A percentile compares a stretch with the other conserved stretches of the same genome.
Conservation (phyloP, 1,284 basidiomycete genomes). For the Cystobasidium pallidum region DNA sequence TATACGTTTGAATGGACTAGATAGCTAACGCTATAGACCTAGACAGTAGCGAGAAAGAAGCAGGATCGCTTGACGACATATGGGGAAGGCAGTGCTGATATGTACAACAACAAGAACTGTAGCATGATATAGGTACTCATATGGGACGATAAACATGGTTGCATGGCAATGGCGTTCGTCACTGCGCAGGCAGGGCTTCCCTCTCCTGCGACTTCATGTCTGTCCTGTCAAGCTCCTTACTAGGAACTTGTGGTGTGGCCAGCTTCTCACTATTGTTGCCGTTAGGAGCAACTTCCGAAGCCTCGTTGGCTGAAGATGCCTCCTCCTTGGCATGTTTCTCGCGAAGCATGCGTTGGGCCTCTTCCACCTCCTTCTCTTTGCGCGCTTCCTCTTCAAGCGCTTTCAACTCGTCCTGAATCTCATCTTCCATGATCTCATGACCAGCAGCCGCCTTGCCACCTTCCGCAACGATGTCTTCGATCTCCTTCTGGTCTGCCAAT, state of each 20-base stretch:
- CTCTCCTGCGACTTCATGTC: not conserved
- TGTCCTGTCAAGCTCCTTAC: not conserved
- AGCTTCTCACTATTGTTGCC: not conserved
- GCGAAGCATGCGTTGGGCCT: conserved; percentile 60
- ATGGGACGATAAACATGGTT: not conserved
- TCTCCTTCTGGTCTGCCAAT: conserved; percentile 75
- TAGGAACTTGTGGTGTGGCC: not conserved
- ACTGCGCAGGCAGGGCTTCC: not conserved
- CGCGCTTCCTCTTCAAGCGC: conserved; percentile 57
- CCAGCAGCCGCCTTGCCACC: conserved; percentile 66
- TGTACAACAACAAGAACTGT: conserved; percentile 10
- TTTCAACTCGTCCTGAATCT: conserved; percentile 58
- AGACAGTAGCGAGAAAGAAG: too few species aligned
- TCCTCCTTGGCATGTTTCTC: conserved; percentile 61
- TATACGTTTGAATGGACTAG: conserved; percentile 42
- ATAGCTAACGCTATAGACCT: too few species aligned
- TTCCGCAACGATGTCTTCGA: conserved; percentile 74
- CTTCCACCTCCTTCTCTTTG: conserved; percentile 53
- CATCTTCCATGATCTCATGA: conserved; percentile 59
- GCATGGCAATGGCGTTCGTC: not conserved
- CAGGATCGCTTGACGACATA: too few species aligned
- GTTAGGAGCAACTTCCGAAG: not conserved
- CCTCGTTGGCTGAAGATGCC: conserved; percentile 49
- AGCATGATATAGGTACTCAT: conserved; percentile 3
- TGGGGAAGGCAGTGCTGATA: not conserved